Percentiles rank a stretch among this genome's conserved stretches.
Conservation (phyloP, 192 early-diverging fungal species). For the Coemansia sp. region DNA sequence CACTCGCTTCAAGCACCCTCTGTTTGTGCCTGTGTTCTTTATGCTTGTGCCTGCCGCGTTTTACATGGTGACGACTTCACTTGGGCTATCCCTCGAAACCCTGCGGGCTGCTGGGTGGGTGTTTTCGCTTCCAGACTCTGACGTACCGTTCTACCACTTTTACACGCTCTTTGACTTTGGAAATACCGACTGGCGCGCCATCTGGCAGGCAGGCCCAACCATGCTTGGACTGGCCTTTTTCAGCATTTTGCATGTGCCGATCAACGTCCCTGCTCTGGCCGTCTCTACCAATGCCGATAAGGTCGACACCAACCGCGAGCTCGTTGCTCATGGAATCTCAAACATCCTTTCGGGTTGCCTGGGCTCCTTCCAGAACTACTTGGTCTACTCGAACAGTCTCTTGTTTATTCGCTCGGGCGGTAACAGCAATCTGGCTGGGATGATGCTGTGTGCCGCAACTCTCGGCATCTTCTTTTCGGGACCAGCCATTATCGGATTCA, state of each 20-base stretch:
- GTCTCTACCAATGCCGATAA: constrained; percentile 87
- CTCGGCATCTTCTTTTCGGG: constrained; percentile 79
- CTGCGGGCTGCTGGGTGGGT: constrained; percentile 83
- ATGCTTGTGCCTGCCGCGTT: constrained; percentile 79
- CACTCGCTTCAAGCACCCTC: constrained; percentile 67
- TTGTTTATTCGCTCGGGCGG: constrained; percentile 95
- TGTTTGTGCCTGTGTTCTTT: constrained; percentile 92
- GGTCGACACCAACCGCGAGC: constrained; percentile 91
- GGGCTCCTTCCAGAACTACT: constrained; percentile 85
- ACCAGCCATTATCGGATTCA: constrained; percentile 84
- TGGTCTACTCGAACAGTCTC: constrained; percentile 91
- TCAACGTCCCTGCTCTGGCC: constrained; percentile 93
- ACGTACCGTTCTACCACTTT: constrained; percentile 85
- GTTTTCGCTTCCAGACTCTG: constrained; percentile 71
- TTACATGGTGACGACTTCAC: constrained; percentile 64
- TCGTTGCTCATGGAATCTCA: constrained; percentile 90
- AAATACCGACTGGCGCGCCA: constrained; percentile 67
- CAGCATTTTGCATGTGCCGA: constrained; percentile 96
- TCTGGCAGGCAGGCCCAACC: constrained; percentile 78
- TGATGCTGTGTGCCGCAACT: constrained; percentile 79
- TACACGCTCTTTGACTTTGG: constrained; percentile 71
- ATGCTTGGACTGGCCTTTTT: constrained; percentile 95
- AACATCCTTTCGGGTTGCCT: constrained; percentile 82
- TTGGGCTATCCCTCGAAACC: constrained; percentile 63
- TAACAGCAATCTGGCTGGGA: constrained; percentile 79